Percentiles rank a stretch among this genome's conserved stretches.
phyloP scores from a whole-genome alignment of 345 rosid genomes.

The Kandelia obovata region DNA sequence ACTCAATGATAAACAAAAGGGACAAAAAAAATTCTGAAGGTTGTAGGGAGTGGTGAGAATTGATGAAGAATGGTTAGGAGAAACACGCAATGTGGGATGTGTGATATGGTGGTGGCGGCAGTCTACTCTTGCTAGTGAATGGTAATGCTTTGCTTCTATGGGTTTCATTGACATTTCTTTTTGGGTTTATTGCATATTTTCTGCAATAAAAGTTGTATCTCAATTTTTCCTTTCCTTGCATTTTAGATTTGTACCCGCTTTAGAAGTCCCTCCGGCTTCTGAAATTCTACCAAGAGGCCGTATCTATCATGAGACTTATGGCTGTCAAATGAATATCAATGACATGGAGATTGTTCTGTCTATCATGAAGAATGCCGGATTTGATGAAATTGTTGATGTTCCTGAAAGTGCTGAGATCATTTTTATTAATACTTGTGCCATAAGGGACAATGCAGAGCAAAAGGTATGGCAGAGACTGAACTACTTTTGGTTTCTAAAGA shows the following conservation, averaged over 20 bases:
- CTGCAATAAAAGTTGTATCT: not conserved
- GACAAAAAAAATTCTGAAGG: too few species aligned
- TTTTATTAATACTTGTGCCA: slow-evolving; percentile 85
- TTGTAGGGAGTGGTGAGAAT: too few species aligned
- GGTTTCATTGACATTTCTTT: not conserved
- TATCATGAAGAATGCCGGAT: slow-evolving; percentile 82
- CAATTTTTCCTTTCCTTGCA: slow-evolving; percentile 14
- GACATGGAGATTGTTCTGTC: slow-evolving; percentile 94
- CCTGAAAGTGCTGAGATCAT: slow-evolving; percentile 92
- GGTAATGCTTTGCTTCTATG: not conserved
- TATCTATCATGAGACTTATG: slow-evolving; percentile 87
- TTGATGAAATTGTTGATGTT: slow-evolving; percentile 52
- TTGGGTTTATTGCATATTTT: not conserved
- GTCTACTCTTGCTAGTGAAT: too few species aligned
- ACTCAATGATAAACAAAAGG: too few species aligned
- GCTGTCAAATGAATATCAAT: slow-evolving; percentile 94
- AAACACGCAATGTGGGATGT: not conserved
- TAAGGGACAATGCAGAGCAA: slow-evolving; percentile 88
- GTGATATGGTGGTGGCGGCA: not conserved
- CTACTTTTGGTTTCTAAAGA: slow-evolving; percentile 91
- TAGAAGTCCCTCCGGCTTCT: slow-evolving; percentile 13
- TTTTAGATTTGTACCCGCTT: slow-evolving; percentile 34
- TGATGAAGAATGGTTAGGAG: too few species aligned
- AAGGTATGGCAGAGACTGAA: slow-evolving; percentile 97
- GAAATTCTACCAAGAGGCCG: slow-evolving; percentile 53